A percentile compares a stretch with the other conserved stretches of the same genome.
phyloP scores from a whole-genome alignment of 768 basidiomycete genomes.

The Rhizopogon rudus region DNA sequence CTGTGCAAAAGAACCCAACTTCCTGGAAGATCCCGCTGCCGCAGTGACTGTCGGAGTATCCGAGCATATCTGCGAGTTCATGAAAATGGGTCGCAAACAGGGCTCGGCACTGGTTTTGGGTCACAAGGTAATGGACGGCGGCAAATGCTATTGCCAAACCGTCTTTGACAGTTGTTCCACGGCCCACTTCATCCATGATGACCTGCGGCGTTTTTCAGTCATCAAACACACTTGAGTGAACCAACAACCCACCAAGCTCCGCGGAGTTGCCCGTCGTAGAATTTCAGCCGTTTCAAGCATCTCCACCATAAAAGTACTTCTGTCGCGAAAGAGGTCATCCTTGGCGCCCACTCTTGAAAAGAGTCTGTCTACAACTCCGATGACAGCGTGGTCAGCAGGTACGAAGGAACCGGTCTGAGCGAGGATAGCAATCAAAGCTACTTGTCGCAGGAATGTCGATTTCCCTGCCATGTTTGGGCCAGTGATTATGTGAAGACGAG shows the following conservation, averaged over 20 bases:
- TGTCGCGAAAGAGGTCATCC: conserved; percentile 89
- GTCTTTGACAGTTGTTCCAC: conserved; percentile 90
- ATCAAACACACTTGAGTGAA: background rate
- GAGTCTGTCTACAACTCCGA: conserved; percentile 87
- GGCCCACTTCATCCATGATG: conserved; percentile 99
- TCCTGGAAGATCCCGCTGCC: conserved; percentile 48
- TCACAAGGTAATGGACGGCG: conserved; percentile 74
- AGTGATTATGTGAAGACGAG: conserved; percentile 79
- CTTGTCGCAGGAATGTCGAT: conserved; percentile 89
- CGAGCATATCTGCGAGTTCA: conserved; percentile 83
- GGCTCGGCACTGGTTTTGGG: conserved; percentile 70
- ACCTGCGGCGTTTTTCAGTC: conserved; percentile 45
- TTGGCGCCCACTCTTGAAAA: conserved; percentile 95
- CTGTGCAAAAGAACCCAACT: conserved; percentile 86
- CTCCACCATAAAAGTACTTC: conserved; percentile 98
- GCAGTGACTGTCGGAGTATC: conserved; percentile 39
- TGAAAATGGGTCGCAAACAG: conserved; percentile 99
- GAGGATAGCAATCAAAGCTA: conserved; percentile 82
- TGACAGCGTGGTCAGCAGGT: conserved; percentile 72
- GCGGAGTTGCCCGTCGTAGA: conserved; percentile 72
- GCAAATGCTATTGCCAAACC: conserved; percentile 94
- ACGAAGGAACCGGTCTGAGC: conserved; percentile 94
- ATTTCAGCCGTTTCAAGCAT: conserved; percentile 95
- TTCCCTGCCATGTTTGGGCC: conserved; percentile 98
- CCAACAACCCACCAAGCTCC: conserved; percentile 62